Base-by-base conservation (phyloP, 2,329 filamentous ascomycete species). In the Colletotrichum navitas region DNA sequence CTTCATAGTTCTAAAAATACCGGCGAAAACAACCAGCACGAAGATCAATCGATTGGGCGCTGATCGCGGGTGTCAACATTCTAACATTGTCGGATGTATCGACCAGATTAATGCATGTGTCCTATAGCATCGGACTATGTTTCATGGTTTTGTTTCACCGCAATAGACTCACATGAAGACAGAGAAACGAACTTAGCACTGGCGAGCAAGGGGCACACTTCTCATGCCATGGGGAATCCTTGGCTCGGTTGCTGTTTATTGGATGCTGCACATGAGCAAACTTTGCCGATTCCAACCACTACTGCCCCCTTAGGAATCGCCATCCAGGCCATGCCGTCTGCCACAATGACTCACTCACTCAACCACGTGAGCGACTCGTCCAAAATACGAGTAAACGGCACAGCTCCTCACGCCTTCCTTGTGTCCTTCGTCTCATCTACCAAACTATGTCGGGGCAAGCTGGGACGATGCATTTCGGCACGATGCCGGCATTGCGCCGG, bases 111-210 rank as follows among this genome's bases (percentile, higher is more conserved):
- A 60, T 60, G 39, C 41, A 60, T 16, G 43, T 21, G 14, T 49
- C 11, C 29, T 51, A 7, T 39, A 26, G 29, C 39, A 36, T 49
- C 14, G 5, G 34, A 14, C 41, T 49, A 6, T 29, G 68, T 68
- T 68, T 68, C 63, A 71, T 51, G 51, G 39, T 51, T 68, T 39
- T 26, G 63, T 71, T 67, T 62, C 68, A 66, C 43, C 49, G 24
- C 21, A 24, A 69, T 8, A 51, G 43, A 45, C 47, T 24, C 45
- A 54, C 39, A 24, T 41, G 43, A n/a, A 24, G 32, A 49, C 24
- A 29, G 4, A n/a, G 41, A 67, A 70, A 70, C 49, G 36, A 69
- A 29, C 24, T 54, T 39, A 29, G 58, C 26, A 41, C 32, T 16
- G 10, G 21, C 34, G 26, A 54, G 11, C 12, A 47, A 29, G 26